A percentile compares a stretch with the other conserved stretches of the same genome.
Conservation (phyloP, 116 monocot species). For the Dioscorea cayenensis region DNA sequence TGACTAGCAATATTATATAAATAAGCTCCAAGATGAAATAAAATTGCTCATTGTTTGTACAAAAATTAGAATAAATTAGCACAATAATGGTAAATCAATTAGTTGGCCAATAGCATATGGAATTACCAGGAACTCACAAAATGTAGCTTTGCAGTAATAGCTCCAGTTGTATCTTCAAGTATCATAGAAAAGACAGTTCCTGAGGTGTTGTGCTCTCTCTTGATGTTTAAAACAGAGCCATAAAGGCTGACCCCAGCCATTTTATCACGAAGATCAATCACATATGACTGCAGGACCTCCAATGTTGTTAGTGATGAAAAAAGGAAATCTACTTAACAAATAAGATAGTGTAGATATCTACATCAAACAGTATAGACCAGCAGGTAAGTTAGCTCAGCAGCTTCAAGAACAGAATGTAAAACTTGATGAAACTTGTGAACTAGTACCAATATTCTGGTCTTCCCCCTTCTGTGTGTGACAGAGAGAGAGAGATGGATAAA, state of each 20-base stretch:
- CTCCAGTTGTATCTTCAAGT: constrained; percentile 71
- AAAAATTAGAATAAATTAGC: neutral
- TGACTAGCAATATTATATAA: too few species aligned
- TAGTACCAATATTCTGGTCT: too few species aligned
- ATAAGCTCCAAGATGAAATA: neutral
- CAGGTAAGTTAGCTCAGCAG: too few species aligned
- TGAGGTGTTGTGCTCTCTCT: constrained; percentile 28
- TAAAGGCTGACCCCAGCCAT: constrained; percentile 78
- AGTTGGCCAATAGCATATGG: neutral
- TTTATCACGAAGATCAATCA: constrained; percentile 71
- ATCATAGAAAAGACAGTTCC: constrained; percentile 44
- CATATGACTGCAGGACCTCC: constrained; percentile 45
- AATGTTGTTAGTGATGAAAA: constrained; percentile 1
- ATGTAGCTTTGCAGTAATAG: constrained; percentile 48
- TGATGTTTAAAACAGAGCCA: constrained; percentile 50
- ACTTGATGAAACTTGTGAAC: too few species aligned
- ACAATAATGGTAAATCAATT: neutral
- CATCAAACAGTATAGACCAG: neutral
- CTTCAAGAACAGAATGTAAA: too few species aligned
- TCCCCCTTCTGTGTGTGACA: too few species aligned
- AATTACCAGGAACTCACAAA: constrained; percentile 66
- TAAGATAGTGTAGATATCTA: neutral
- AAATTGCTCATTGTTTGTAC: neutral
- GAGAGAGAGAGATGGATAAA: too few species aligned
- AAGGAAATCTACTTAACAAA: neutral